phyloP scores from a whole-genome alignment of 1,139 yeast genomes.

The Debaryomycetaceae sp. region DNA sequence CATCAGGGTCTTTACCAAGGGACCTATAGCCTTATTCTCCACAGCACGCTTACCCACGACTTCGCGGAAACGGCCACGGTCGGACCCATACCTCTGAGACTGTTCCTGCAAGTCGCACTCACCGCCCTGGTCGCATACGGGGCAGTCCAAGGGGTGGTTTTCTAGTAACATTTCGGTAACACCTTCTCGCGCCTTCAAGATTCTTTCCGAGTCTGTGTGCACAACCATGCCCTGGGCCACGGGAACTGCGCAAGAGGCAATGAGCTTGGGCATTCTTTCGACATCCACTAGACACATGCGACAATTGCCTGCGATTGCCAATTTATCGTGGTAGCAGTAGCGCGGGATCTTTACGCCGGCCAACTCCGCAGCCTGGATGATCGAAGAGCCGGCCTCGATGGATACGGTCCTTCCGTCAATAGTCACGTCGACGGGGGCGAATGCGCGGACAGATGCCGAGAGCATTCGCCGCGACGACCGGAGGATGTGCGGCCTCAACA shows the following conservation, averaged over 20 bases:
- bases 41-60: slow-evolving; percentile 82
- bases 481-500: slow-evolving; percentile 15
- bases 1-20: slow-evolving; percentile 83
- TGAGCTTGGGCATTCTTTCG: slow-evolving; percentile 82
- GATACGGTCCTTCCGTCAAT: slow-evolving; percentile 69
- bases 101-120: slow-evolving; percentile 92
- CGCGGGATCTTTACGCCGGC: slow-evolving; percentile 86
- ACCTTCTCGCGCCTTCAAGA: slow-evolving; percentile 80
- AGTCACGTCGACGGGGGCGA: slow-evolving; percentile 61
- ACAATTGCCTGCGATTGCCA: slow-evolving; percentile 91
- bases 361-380: slow-evolving; percentile 85
- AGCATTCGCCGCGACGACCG: slow-evolving; percentile 21
- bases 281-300: slow-evolving; percentile 91
- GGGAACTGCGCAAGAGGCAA: slow-evolving; percentile 89
- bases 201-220: slow-evolving; percentile 69
- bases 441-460: slow-evolving; percentile 13
- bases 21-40: slow-evolving; percentile 86
- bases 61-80: slow-evolving; percentile 78
- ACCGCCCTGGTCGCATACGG: slow-evolving; percentile 91
- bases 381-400: slow-evolving; percentile 80
- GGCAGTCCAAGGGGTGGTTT: slow-evolving; percentile 89
- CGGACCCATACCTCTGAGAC: slow-evolving; percentile 73
- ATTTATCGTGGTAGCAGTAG: slow-evolving; percentile 85
- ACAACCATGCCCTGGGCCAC: slow-evolving; percentile 86
- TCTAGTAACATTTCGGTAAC: slow-evolving; percentile 83